Percentiles rank a stretch among this genome's conserved stretches.
These are phyloP conservation scores for Magnolia officinalis DNA, from an alignment of 164 flowering plant species.

Conservation along the genomic window DNA sequence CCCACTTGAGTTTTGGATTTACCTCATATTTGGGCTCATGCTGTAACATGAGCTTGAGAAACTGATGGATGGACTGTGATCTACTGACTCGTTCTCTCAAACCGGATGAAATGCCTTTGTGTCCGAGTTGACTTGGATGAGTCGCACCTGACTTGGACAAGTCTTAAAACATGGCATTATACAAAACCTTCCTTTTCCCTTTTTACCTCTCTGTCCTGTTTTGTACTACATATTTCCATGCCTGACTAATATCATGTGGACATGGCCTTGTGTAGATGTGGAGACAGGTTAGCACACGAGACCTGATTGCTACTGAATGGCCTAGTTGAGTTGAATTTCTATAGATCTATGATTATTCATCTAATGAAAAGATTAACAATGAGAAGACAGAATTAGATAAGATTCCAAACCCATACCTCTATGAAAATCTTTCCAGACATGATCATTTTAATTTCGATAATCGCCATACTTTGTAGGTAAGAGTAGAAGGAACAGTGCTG, in stretches of 20 bases:
- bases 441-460: background rate
- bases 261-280: background rate
- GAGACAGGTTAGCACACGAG: conserved; percentile 1
- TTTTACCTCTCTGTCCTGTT: background rate
- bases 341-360: background rate
- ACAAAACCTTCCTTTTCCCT: no score
- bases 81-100: no score
- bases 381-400: background rate
- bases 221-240: background rate
- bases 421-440: background rate
- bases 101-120: no score
- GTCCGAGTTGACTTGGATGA: no score
- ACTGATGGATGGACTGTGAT: no score
- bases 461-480: conserved; percentile 45
- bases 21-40: no score
- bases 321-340: background rate
- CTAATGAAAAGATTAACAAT: background rate
- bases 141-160: no score
- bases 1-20: no score
- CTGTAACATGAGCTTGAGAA: no score
- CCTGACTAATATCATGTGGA: background rate
- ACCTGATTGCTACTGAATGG: background rate
- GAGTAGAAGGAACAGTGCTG: conserved; percentile 82
- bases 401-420: background rate
- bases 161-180: background rate